Evolutionary conservation across 768 basidiomycete genomes (phyloP).

Genomic region (Plicaturopsis crispa): DNA sequence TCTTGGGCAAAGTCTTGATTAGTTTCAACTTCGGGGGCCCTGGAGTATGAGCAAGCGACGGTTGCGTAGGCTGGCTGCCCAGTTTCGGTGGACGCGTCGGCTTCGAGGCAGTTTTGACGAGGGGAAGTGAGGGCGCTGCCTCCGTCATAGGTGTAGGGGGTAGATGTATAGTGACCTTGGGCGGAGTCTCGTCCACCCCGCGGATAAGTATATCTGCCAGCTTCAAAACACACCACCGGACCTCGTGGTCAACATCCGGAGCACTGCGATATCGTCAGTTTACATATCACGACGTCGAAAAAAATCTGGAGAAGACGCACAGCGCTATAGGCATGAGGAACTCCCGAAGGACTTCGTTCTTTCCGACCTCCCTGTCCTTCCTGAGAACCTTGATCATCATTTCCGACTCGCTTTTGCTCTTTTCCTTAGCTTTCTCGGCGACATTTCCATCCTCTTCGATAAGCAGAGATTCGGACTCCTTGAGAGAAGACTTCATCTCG

Average conservation of each 20-base stretch:
- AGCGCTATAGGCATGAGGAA: conserved; percentile 75
- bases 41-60: conserved; percentile 19
- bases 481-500: conserved; percentile 72
- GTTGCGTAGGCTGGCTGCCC: conserved; percentile 23
- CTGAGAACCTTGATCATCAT: conserved; percentile 79
- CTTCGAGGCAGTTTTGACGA: conserved; percentile 46
- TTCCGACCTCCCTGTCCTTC: conserved; percentile 80
- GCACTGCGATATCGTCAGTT: conserved; percentile 36
- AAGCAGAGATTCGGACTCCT: conserved; percentile 69
- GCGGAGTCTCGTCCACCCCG: conserved; percentile 74
- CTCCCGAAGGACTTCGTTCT: conserved; percentile 73
- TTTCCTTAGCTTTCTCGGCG: conserved; percentile 64
- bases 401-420: conserved; percentile 78
- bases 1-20: conserved; percentile 27
- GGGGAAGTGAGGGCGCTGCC: conserved; percentile 42
- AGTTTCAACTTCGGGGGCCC: conserved; percentile 54
- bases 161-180: conserved; percentile 82
- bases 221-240: conserved; percentile 88
- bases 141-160: conserved; percentile 68
- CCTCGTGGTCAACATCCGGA: conserved; percentile 75
- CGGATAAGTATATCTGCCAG: conserved; percentile 84
- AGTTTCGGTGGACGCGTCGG: conserved; percentile 25
- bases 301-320: conserved; percentile 35
- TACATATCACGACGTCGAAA: conserved; percentile 1
- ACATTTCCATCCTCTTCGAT: conserved; percentile 82